phyloP scores from a whole-genome alignment of 225 moss, liverwort and hornwort species.

The Ulota crispa region DNA sequence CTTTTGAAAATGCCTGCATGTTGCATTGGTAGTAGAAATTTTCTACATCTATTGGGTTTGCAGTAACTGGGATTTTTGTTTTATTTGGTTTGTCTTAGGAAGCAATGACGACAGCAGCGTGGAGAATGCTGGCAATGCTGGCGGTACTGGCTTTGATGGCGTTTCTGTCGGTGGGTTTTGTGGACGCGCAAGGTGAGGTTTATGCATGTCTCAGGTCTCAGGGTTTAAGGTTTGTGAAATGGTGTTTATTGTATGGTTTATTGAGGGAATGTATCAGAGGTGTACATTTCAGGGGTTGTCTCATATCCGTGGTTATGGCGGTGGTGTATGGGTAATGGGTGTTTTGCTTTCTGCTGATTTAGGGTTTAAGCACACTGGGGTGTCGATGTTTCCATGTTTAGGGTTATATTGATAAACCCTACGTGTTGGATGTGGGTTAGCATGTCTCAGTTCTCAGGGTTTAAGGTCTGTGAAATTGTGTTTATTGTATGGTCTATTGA shows the following conservation, averaged over 20 bases:
- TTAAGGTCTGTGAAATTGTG: too few species aligned
- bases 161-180: conserved; percentile 17
- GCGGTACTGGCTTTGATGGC: conserved; percentile 1
- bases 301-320: neutral
- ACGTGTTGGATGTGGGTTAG: neutral
- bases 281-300: neutral
- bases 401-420: neutral
- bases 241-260: neutral
- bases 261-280: neutral
- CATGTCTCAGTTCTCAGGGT: too few species aligned
- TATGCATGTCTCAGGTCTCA: neutral
- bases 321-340: neutral
- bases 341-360: neutral
- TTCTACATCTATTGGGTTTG: too few species aligned
- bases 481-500: too few species aligned
- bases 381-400: neutral
- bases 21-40: too few species aligned
- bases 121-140: conserved; percentile 28
- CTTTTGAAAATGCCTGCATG: too few species aligned
- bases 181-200: conserved; percentile 30
- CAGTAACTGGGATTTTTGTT: too few species aligned
- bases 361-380: neutral
- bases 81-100: neutral
- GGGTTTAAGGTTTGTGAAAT: neutral
- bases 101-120: conserved; percentile 19